Conservation (phyloP, 306 rosid species). For the Astragalus glycyphyllos region DNA sequence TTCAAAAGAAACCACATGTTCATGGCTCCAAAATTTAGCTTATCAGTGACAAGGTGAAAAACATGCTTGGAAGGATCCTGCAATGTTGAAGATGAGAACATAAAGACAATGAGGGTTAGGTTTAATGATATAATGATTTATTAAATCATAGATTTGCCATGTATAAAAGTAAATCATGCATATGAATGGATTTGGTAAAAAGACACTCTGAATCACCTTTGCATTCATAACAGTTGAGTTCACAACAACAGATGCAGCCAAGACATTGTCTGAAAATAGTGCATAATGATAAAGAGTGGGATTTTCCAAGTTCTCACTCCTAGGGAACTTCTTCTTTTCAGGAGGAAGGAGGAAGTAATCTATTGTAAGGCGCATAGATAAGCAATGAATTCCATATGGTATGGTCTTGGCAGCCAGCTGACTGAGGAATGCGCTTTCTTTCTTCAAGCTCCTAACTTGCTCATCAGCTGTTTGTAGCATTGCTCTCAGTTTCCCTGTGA, state of each 20-base stretch:
- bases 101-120: constrained; percentile 35
- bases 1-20: constrained; percentile 98
- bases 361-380: constrained; percentile 88
- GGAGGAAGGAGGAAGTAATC: constrained; percentile 86
- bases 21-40: constrained; percentile 97
- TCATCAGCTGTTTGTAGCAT: constrained; percentile 94
- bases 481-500: constrained; percentile 84
- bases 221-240: constrained; percentile 83
- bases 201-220: constrained; percentile 60
- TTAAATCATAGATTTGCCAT: constrained; percentile 8
- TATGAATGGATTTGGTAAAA: constrained; percentile 31
- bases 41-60: constrained; percentile 92
- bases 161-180: constrained; percentile 15
- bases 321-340: constrained; percentile 79
- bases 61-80: constrained; percentile 96
- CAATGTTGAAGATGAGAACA: constrained; percentile 46
- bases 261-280: constrained; percentile 92
- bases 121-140: constrained; percentile 18
- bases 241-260: constrained; percentile 96
- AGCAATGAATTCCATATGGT: constrained; percentile 91
- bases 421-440: constrained; percentile 90
- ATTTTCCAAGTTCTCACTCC: constrained; percentile 85
- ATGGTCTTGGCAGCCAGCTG: constrained; percentile 95
- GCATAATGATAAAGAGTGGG: constrained; percentile 85
- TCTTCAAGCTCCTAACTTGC: constrained; percentile 84